These are phyloP conservation scores for Solanum lycopersicoides DNA, from an alignment of 257 asterid species.

Conservation along the genomic window DNA sequence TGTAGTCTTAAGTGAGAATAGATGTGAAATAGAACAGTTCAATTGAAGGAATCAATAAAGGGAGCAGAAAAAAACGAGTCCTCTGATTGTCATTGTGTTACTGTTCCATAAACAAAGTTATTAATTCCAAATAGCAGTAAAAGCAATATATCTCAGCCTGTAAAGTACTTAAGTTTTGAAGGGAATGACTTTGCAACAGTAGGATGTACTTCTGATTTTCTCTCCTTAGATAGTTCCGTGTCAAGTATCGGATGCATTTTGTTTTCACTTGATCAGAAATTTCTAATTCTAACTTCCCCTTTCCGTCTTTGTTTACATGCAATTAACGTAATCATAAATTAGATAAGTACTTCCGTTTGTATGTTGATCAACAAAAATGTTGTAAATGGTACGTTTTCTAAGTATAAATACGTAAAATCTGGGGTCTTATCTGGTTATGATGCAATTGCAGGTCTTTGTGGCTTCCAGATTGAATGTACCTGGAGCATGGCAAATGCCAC, in stretches of 20 bases:
- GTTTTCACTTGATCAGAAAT: neutral
- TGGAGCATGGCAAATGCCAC: slow-evolving; percentile 99
- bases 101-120: neutral
- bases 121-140: neutral
- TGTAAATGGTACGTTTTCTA: neutral
- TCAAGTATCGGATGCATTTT: neutral
- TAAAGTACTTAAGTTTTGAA: neutral
- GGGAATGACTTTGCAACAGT: neutral
- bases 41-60: neutral
- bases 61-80: neutral
- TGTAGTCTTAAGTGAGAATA: neutral
- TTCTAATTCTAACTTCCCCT: neutral
- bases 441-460: slow-evolving; percentile 71
- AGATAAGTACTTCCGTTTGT: neutral
- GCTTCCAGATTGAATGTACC: slow-evolving; percentile 96
- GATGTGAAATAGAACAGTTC: neutral
- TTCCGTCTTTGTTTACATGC: neutral
- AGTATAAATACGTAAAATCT: neutral
- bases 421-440: neutral
- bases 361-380: neutral
- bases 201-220: neutral
- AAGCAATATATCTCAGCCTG: neutral
- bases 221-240: neutral
- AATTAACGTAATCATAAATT: neutral
- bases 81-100: neutral